Base-by-base conservation (phyloP, 2,329 filamentous ascomycete species). In the Teratosphaeria destructans region DNA sequence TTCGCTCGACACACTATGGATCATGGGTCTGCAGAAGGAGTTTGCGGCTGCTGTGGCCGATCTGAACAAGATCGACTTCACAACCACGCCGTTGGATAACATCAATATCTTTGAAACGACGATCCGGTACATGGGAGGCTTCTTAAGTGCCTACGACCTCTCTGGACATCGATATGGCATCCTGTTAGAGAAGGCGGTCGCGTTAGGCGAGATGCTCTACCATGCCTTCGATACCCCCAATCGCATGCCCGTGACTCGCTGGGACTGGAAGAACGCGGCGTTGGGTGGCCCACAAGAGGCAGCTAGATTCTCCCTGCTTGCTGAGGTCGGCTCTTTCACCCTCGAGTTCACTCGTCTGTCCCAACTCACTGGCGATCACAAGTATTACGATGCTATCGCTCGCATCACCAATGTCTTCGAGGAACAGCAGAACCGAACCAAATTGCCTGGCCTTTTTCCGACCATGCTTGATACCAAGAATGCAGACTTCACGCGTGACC, bases 21-120 rank as follows among this genome's bases (percentile, higher is more conserved):
- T 79, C 60, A 78, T 78, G 77, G 76, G 70, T 1, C 67, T 77
- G 61, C 73, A 76, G 58, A 72, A 75, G n/a, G 77, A 80, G 52
- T 80, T 79, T 57, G 67, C 72, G 14, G 72, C 73, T 23, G 78
- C 77, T 2, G 74, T 78, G 14, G 65, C 70, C 16, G 57, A 47
- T 74, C 76, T 26, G 66, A 75, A 0, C 70, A 75, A 55, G 66
- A 67, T 53, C 75, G 79, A 59, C 71, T 79, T 62, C 76, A 78
- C 57, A 70, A 73, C 4, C 68, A 71, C 27, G 66, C 73, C 66
- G 1, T 60, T 73, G 29, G 71, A 75, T 19, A 69, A 66, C 23
- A 62, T 80, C 63, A 79, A 79, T 59, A 73, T 80, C 2, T 79
- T 79, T 61, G 78, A 80, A 62, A 79, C 77, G 0, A 79, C 75